Base-by-base conservation (phyloP, 345 rosid species). In the Lumnitzera racemosa region DNA sequence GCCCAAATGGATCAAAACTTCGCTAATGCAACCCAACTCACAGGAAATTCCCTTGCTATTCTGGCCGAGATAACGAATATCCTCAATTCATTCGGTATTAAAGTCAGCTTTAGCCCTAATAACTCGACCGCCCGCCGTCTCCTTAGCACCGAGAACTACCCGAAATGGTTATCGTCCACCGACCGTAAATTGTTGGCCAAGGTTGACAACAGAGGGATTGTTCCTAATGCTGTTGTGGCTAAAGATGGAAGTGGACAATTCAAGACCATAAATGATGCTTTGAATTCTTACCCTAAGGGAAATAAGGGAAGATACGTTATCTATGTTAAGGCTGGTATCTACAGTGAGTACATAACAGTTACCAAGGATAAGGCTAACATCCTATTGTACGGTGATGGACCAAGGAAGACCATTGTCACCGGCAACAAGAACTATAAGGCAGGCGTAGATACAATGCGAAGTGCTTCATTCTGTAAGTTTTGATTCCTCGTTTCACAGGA, bases 161-260 rank as follows among this genome's bases (percentile, higher is more conserved):
- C 96, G 12, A 52, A 80, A 47, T 90, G 97, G 97, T 58, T 85
- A 61, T 75, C 88, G 3, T 74, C 64, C 25, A 62, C 74, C 14
- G 91, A 88, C 63, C 74, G 91, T 53, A 84, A 74, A 66, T 84
- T 86, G 43, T 52, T 84, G 82, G 83, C 75, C 29, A 24, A 53
- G 55, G 59, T 24, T 24, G 53, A 47, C 12, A 43, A 17, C 47
- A 55, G 47, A n/a, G 61, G 63, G 29, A 61, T 70, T 56, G 74
- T 3, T 36, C 89, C 94, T 0, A 74, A 74, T 56, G 83, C 62
- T 4, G 84, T 86, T 12, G 98, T 88, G 64, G 96, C 95, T 25
- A 57, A 81, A 60, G 98, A 91, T 61, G 96, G 91, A n/a, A 86
- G 88, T 60, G 95, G 95, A 46, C 74, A 81, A 16, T 83, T 74